A percentile compares a stretch with the other conserved stretches of the same genome.
These are phyloP conservation scores for Pseudogymnoascus sp. DNA, from an alignment of 2,329 filamentous ascomycete genomes.

Conservation along the genomic window DNA sequence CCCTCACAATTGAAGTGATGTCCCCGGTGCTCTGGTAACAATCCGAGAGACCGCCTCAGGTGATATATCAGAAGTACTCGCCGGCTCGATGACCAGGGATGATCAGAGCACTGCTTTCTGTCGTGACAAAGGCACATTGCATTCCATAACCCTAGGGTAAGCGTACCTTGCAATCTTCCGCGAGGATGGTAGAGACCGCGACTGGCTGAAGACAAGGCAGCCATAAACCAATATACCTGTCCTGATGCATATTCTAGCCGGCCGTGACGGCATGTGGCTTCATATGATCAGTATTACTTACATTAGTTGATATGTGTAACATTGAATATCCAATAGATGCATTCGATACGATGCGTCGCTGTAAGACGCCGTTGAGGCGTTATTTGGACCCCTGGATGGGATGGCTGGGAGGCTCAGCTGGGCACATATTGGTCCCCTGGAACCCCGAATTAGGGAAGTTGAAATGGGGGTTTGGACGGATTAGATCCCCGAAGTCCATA, in stretches of 20 bases:
- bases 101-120: not conserved
- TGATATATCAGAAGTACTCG: not conserved
- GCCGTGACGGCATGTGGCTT: not conserved
- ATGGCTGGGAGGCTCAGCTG: not conserved
- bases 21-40: not conserved
- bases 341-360: not conserved
- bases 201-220: not conserved
- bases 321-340: not conserved
- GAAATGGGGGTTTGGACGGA: not conserved
- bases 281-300: not conserved
- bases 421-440: conserved; percentile 1
- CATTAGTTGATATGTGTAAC: conserved; percentile 2
- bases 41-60: not conserved
- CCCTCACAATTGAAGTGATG: not conserved
- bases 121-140: not conserved
- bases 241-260: not conserved
- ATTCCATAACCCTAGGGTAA: not conserved
- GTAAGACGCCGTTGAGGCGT: not conserved
- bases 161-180: not conserved
- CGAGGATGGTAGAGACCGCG: not conserved
- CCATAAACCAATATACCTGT: not conserved
- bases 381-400: not conserved
- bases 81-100: not conserved
- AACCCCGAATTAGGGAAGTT: not conserved
- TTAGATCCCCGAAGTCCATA: not conserved